phyloP scores from a whole-genome alignment of 1,139 yeast species.

The Candida tetrigidarum region DNA sequence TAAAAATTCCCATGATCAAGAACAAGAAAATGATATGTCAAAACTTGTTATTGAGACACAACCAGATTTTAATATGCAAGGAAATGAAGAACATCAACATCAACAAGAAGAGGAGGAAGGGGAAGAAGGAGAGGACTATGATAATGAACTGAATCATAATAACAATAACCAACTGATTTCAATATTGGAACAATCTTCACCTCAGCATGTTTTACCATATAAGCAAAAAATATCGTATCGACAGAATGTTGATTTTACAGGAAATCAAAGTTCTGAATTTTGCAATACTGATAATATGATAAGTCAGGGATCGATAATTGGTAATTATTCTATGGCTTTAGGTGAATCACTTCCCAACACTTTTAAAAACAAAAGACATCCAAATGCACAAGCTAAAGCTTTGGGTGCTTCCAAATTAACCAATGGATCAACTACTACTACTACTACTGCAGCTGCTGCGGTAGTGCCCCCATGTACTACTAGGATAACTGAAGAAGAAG shows the following conservation, averaged over 20 bases:
- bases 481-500: slow-evolving; percentile 4
- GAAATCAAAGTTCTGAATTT: slow-evolving; percentile 17
- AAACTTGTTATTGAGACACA: neutral
- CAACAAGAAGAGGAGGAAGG: too few relatives aligned
- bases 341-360: slow-evolving; percentile 46
- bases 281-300: neutral
- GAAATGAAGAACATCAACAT: too few relatives aligned
- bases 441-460: too few relatives aligned
- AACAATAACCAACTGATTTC: slow-evolving; percentile 8
- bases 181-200: slow-evolving; percentile 14
- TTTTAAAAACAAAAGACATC: slow-evolving; percentile 49
- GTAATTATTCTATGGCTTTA: neutral
- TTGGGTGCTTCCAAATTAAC: slow-evolving; percentile 22
- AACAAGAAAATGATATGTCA: neutral
- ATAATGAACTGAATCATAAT: neutral
- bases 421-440: slow-evolving; percentile 13
- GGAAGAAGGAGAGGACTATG: too few relatives aligned
- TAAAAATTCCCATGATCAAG: slow-evolving; percentile 1
- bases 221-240: slow-evolving; percentile 35
- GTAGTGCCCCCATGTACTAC: slow-evolving; percentile 4
- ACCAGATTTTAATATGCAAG: neutral
- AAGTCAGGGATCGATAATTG: slow-evolving; percentile 17
- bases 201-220: slow-evolving; percentile 22
- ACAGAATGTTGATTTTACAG: slow-evolving; percentile 38
- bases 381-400: slow-evolving; percentile 47